A percentile compares a stretch with the other conserved stretches of the same genome.
phyloP scores from a whole-genome alignment of 192 early-diverging fungal genomes.

The Backusella australiensis region DNA sequence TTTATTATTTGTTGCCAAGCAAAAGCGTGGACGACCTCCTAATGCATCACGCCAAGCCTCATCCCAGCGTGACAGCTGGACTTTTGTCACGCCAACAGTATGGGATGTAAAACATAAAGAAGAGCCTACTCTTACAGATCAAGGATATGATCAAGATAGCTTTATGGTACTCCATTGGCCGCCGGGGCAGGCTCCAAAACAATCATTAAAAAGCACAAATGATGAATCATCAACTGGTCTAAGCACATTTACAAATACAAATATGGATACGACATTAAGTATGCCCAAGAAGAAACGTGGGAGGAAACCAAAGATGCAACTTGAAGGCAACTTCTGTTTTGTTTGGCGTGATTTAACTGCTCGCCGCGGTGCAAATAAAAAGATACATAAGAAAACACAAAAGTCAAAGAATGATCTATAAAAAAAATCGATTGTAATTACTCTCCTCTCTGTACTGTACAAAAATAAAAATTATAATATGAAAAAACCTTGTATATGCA shows the following conservation, averaged over 20 bases:
- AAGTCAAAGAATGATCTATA: background rate
- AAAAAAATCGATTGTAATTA: background rate
- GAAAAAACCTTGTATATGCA: background rate
- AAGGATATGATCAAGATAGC: slow-evolving; percentile 4
- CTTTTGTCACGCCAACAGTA: slow-evolving; percentile 37
- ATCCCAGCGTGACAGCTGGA: slow-evolving; percentile 16
- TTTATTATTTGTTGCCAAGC: slow-evolving; percentile 8
- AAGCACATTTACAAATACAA: slow-evolving; percentile 30
- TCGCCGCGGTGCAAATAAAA: slow-evolving; percentile 22
- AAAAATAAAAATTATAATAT: slow-evolving; percentile 1
- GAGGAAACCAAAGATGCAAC: slow-evolving; percentile 37
- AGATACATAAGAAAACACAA: background rate
- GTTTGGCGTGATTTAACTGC: slow-evolving; percentile 38
- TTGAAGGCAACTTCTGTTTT: slow-evolving; percentile 39
- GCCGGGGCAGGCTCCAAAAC: background rate
- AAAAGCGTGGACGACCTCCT: slow-evolving; percentile 30
- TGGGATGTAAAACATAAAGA: slow-evolving; percentile 31
- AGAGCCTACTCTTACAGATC: background rate
- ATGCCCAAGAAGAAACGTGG: slow-evolving; percentile 40
- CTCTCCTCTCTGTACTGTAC: background rate
- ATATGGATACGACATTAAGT: slow-evolving; percentile 26
- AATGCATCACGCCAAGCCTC: slow-evolving; percentile 8
- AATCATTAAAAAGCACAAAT: background rate
- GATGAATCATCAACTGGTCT: slow-evolving; percentile 11
- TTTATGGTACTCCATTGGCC: slow-evolving; percentile 13